Base-by-base conservation (phyloP, 179 eudicot genomes). In the Silene noctiflora region DNA sequence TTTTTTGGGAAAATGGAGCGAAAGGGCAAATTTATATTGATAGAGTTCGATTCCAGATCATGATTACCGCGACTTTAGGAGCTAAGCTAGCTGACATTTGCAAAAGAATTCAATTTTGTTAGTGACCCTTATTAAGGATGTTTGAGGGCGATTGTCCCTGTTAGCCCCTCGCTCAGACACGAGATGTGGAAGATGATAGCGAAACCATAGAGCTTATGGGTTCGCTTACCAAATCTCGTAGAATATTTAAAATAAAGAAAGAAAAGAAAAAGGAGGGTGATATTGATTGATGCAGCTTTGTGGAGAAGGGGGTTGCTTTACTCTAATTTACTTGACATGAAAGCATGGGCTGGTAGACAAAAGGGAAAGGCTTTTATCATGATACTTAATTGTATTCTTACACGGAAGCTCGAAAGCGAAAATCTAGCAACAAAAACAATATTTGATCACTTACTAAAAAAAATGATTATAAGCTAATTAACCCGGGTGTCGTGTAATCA, bases 391-490 rank as follows among this genome's bases (percentile, higher is more conserved):
- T 74, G 77, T 46, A 82, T 75, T 73, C 75, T 84, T 81, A 71
- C 82, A 78, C 68, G 67, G 75, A 84, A 75, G 84, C 87, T 89
- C 86, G 75, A 61, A 79, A 73, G 71, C 76, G 56, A 84, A 87
- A 86, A 78, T 87, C 82, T 89, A 85, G 88, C 87, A 83, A 82
- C 74, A 59, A 66, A 69, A 63, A 6, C 5, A 58, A 16, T 53
- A 53, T 14, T 80, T 79, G 85, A 77, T 83, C 88, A 78, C 76
- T 89, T 81, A 89, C 88, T 82, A 51, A 87, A 71, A 10, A 74
- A 67, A 73, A 75, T 85, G 86, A 81, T 88, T 82, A 71, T 19
- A 77, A 17, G 73, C 55, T 11, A 42, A 69, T 68, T 2, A 42
- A 17, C 27, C 11, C 13, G 3, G 4, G 7, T 42, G 58, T 71